Conservation (phyloP, 2,329 filamentous ascomycete genomes). For the Colletotrichum eleusines region DNA sequence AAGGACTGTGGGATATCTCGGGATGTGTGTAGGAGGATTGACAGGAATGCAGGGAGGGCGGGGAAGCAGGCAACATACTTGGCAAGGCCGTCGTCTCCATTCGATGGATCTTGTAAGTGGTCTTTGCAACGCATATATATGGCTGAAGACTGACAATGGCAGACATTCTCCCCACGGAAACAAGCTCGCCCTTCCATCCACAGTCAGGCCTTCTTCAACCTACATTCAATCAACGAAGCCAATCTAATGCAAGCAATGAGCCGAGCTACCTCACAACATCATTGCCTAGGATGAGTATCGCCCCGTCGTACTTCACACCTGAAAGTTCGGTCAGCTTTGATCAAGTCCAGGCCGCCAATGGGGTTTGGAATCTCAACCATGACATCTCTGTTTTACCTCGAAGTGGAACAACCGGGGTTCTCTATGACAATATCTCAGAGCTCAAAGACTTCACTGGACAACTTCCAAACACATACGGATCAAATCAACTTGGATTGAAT, state of each 20-base stretch:
- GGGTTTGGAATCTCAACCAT: no score
- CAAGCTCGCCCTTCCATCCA: neutral
- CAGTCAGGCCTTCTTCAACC: neutral
- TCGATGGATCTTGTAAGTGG: neutral
- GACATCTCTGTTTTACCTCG: no score
- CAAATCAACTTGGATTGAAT: no score
- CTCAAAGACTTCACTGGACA: neutral
- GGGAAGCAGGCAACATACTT: neutral
- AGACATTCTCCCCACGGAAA: neutral
- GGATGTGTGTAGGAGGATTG: neutral
- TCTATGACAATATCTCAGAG: no score
- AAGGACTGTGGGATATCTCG: neutral
- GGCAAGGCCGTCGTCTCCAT: neutral
- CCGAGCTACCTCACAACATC: neutral
- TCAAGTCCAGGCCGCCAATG: no score
- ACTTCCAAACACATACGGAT: neutral
- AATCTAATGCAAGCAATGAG: neutral
- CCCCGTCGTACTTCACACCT: neutral
- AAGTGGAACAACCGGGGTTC: no score
- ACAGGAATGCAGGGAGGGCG: no score
- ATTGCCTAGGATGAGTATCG: no score
- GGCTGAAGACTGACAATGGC: neutral
- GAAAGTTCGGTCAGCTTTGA: neutral
- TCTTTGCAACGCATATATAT: neutral
- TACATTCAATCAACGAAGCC: neutral